Evolutionary conservation across 225 moss, liverwort and hornwort genomes (phyloP).

Genomic region (Straminergon stramineum): DNA sequence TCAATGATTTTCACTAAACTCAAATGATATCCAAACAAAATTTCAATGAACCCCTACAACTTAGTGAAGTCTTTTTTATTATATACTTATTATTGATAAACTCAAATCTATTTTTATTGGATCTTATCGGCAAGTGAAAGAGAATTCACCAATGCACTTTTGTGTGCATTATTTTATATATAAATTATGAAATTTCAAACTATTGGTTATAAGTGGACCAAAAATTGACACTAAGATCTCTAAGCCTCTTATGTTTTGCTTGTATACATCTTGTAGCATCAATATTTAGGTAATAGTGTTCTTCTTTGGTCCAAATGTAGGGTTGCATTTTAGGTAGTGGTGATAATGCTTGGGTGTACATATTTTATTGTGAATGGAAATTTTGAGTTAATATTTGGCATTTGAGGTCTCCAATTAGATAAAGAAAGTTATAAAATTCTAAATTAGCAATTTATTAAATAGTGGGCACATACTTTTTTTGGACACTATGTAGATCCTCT

Average conservation of each 20-base stretch:
- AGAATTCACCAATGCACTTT: not conserved
- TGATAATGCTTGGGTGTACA: too few relatives aligned
- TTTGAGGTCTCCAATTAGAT: not conserved
- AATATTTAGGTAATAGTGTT: not conserved
- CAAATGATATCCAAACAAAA: too few relatives aligned
- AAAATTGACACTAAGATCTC: not conserved
- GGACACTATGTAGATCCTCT: accelerated
- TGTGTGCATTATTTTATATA: not conserved
- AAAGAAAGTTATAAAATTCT: too few relatives aligned
- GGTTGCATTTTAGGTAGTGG: accelerated
- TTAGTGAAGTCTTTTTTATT: not conserved
- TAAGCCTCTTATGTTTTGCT: not conserved
- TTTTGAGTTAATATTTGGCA: not conserved
- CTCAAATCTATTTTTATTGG: too few relatives aligned
- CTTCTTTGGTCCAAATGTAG: not conserved
- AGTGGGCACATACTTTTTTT: not conserved
- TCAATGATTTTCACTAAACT: not conserved
- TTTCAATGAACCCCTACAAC: accelerated
- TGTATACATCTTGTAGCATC: not conserved
- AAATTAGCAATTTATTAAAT: not conserved
- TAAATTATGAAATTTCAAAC: not conserved
- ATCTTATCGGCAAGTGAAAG: not conserved
- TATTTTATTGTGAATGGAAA: not conserved
- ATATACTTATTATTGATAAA: not conserved
- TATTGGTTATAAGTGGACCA: not conserved